Evolutionary conservation across 371 early-diverging fungal genomes (phyloP).

Genomic region (Parasitella parasitica): DNA sequence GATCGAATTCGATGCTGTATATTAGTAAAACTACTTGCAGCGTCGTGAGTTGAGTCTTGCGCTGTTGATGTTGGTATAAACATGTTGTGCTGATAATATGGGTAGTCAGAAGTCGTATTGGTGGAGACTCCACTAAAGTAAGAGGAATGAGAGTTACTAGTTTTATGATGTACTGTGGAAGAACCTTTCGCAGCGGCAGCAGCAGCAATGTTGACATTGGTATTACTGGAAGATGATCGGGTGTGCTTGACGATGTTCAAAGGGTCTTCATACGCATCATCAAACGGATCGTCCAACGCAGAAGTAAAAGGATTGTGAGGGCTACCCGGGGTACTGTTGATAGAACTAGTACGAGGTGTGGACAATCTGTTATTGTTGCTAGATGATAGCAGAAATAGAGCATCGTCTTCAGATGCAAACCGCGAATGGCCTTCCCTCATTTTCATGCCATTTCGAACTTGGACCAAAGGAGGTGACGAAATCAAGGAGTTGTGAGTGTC

Average conservation of each 20-base stretch:
- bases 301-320: constrained; percentile 13
- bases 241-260: not conserved
- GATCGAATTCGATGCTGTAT: not conserved
- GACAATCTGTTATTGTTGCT: not conserved
- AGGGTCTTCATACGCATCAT: constrained; percentile 28
- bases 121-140: constrained; percentile 15
- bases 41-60: not conserved
- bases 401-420: constrained; percentile 15
- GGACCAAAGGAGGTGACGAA: constrained; percentile 4
- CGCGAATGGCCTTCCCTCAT: constrained; percentile 1
- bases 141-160: constrained; percentile 40
- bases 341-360: not conserved
- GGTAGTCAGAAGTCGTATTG: not conserved
- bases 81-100: not conserved
- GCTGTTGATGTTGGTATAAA: not conserved
- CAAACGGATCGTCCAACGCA: constrained; percentile 36
- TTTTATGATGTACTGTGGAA: constrained; percentile 17
- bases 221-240: not conserved
- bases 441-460: constrained; percentile 5
- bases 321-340: not conserved
- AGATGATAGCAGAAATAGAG: not conserved
- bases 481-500: not conserved
- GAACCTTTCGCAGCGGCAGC: not conserved
- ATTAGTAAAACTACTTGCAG: not conserved
- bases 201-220: not conserved